These are phyloP conservation scores for Shiraia bambusicola DNA, from an alignment of 2,329 filamentous ascomycete species.

Conservation along the genomic window DNA sequence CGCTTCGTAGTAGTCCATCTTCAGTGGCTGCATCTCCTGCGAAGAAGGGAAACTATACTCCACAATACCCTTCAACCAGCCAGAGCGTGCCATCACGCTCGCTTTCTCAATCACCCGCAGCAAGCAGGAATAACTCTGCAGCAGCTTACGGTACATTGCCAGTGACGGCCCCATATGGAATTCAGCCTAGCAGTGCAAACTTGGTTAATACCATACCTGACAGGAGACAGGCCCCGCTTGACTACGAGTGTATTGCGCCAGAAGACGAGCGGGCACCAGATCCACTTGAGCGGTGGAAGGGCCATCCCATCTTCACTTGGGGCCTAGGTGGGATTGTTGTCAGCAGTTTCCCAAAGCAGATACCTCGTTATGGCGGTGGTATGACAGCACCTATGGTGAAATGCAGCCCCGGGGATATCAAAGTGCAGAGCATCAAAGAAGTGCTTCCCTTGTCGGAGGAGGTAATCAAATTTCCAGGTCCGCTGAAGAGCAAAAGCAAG, in stretches of 20 bases:
- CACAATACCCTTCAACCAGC: slow-evolving; percentile 51
- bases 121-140: slow-evolving; percentile 52
- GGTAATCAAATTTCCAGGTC: slow-evolving; percentile 82
- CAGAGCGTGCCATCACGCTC: slow-evolving; percentile 45
- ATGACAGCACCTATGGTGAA: slow-evolving; percentile 75
- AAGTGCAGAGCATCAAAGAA: slow-evolving; percentile 73
- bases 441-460: slow-evolving; percentile 70
- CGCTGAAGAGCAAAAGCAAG: slow-evolving; percentile 84
- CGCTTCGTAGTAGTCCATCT: slow-evolving; percentile 33
- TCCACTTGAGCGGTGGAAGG: slow-evolving; percentile 85
- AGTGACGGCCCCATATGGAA: slow-evolving; percentile 40
- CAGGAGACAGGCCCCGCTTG: slow-evolving; percentile 48
- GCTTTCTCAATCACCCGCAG: slow-evolving; percentile 62
- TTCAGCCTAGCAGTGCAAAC: slow-evolving; percentile 19
- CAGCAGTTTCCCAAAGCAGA: slow-evolving; percentile 83
- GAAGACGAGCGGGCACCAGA: slow-evolving; percentile 64
- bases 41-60: slow-evolving; percentile 45
- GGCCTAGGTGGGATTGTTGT: slow-evolving; percentile 81
- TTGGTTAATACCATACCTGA: slow-evolving; percentile 35
- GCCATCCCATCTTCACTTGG: slow-evolving; percentile 83
- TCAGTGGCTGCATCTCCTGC: slow-evolving; percentile 45
- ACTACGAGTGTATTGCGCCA: slow-evolving; percentile 59
- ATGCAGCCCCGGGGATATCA: slow-evolving; percentile 78
- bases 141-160: slow-evolving; percentile 50
- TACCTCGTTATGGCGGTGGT: slow-evolving; percentile 80